Evolutionary conservation across 768 basidiomycete species (phyloP), one percentile per base, ranked within the genome.

Genomic region (Amanita inopinata): DNA sequence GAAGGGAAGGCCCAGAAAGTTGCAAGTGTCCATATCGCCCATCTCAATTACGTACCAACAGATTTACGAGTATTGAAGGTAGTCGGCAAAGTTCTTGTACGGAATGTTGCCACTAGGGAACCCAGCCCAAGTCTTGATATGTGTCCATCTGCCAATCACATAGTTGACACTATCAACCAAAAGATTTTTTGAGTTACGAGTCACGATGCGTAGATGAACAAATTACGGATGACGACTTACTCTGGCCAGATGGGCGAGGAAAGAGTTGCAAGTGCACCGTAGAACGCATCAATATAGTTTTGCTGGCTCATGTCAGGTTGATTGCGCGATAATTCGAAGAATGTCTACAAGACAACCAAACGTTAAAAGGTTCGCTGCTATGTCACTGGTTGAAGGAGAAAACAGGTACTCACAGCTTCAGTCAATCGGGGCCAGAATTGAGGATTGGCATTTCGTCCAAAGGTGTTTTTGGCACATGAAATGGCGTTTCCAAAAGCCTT

Each of bases 201-300:
- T n/a, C n/a, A n/a, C n/a, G n/a, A n/a, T n/a, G n/a, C n/a, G n/a
- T n/a, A n/a, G n/a, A n/a, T n/a, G n/a, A n/a, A n/a, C n/a, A n/a
- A n/a, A n/a, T n/a, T n/a, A n/a, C n/a, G n/a, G n/a, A n/a, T n/a
- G n/a, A n/a, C n/a, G n/a, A 44, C 43, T 38, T 35, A 48, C 47
- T 40, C 43, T 20, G 47, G 47, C 43, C 43, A 48, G 3, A 39
- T 33, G 3, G 47, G 47, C 8, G 33, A 45, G 6, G 47, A 9
- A 30, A 48, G 31, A 12, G 25, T n/a, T 0, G 43, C 15, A 27
- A 48, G 33, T 31, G 47, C 47, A 22, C 47, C 43, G 12, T 48
- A 48, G 43, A 40, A 48, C 8, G 36, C 41, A 31, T 48, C 47
- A 30, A 48, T 40, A 23, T 45, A 48, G 23, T 48, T 48, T 25